These are phyloP conservation scores for Blastocladiella emersonii DNA, from an alignment of 371 early-diverging fungal species.

Conservation along the genomic window DNA sequence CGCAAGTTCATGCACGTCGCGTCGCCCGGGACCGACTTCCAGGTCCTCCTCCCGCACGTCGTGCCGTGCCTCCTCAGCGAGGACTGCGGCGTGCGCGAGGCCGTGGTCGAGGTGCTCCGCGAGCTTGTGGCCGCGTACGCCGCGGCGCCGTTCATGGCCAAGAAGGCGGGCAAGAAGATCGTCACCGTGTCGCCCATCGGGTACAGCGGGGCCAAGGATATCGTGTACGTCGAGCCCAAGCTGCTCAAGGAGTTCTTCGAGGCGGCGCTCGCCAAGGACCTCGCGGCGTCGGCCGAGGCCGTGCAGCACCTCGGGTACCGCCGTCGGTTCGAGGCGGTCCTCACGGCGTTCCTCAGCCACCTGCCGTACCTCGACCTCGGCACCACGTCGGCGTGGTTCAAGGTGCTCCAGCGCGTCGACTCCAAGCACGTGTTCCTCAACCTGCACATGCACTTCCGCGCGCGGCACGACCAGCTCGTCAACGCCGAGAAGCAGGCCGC, in stretches of 20 bases:
- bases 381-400: slow-evolving; percentile 22
- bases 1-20: neutral
- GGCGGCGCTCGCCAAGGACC: slow-evolving; percentile 7
- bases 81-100: neutral
- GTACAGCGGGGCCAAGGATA: neutral
- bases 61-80: neutral
- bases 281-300: slow-evolving; percentile 1
- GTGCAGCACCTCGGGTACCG: neutral
- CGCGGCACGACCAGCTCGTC: slow-evolving; percentile 13
- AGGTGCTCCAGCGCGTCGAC: slow-evolving; percentile 33
- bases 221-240: neutral
- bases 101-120: neutral
- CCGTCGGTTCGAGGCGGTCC: neutral
- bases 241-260: neutral
- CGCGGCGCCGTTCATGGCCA: neutral
- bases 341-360: slow-evolving; percentile 2
- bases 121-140: neutral
- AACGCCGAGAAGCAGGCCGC: slow-evolving; percentile 19
- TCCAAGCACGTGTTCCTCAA: slow-evolving; percentile 45
- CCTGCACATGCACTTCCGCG: slow-evolving; percentile 34
- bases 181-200: neutral
- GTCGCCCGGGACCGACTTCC: neutral
- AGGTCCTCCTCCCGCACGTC: neutral
- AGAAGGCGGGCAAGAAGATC: neutral
- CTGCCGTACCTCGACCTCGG: neutral